Evolutionary conservation across 768 basidiomycete species (phyloP).

Genomic region (Calocybe cyanea): DNA sequence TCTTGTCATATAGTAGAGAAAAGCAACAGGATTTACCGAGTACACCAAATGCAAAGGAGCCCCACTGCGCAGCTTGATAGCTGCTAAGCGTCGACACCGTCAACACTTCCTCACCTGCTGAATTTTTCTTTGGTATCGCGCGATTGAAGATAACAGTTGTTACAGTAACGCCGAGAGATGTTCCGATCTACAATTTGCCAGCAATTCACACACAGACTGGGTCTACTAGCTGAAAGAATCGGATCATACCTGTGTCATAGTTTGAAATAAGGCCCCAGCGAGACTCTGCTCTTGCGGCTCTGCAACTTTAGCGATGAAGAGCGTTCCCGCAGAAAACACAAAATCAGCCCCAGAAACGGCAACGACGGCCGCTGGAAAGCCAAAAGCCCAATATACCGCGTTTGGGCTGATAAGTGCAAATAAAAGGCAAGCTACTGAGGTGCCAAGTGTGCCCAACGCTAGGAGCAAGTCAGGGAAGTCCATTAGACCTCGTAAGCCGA

Average conservation of each 20-base stretch:
- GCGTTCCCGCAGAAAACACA: slow-evolving; percentile 66
- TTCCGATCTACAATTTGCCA: slow-evolving; percentile 47
- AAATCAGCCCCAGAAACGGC: slow-evolving; percentile 78
- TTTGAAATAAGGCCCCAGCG: slow-evolving; percentile 73
- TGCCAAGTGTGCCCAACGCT: slow-evolving; percentile 51
- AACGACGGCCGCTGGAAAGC: slow-evolving; percentile 64
- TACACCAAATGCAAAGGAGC: slow-evolving; percentile 55
- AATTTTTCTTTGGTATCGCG: slow-evolving; percentile 33
- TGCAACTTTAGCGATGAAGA: slow-evolving; percentile 70
- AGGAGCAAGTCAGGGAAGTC: background rate
- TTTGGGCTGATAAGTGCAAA: slow-evolving; percentile 63
- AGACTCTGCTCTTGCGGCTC: slow-evolving; percentile 71
- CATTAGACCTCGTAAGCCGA: background rate
- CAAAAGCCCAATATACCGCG: slow-evolving; percentile 68
- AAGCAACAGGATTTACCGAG: slow-evolving; percentile 33
- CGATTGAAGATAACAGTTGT: slow-evolving; percentile 69
- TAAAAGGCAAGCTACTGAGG: slow-evolving; percentile 53
- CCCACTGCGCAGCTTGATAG: slow-evolving; percentile 67
- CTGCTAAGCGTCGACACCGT: slow-evolving; percentile 36
- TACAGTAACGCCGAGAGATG: slow-evolving; percentile 65
- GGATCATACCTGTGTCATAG: slow-evolving; percentile 64
- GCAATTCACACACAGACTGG: background rate
- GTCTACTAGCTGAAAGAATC: background rate
- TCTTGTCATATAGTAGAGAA: background rate
- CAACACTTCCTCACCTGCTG: slow-evolving; percentile 21